These are phyloP conservation scores for Trichoderma erinaceum DNA, from an alignment of 495 filamentous ascomycete genomes.

Conservation along the genomic window DNA sequence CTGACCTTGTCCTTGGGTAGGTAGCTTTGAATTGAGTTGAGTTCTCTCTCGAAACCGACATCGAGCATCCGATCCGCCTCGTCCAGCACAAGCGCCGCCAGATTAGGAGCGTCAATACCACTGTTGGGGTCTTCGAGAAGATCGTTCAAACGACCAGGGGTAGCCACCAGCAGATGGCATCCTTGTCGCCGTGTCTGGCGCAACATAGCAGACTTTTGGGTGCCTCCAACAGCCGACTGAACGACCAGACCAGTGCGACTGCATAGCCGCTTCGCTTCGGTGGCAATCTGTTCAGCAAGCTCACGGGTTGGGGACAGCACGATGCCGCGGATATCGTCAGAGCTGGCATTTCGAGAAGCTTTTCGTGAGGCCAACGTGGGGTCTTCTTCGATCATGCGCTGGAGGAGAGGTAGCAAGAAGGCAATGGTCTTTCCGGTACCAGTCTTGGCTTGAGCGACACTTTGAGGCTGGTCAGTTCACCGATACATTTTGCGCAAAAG, in stretches of 20 bases:
- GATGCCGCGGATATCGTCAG: constrained; percentile 75
- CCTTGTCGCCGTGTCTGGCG: constrained; percentile 58
- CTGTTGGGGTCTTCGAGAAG: constrained; percentile 63
- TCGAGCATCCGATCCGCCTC: constrained; percentile 93
- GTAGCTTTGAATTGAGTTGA: constrained; percentile 58
- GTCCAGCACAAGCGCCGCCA: constrained; percentile 81
- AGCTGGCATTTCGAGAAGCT: constrained; percentile 26
- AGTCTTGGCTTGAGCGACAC: constrained; percentile 82
- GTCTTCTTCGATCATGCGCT: constrained; percentile 60
- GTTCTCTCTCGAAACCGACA: constrained; percentile 75
- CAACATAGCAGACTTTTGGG: constrained; percentile 60
- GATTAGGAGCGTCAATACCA: constrained; percentile 62
- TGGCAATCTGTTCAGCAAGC: constrained; percentile 88
- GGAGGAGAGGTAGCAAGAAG: constrained; percentile 70
- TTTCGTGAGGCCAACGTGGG: constrained; percentile 39
- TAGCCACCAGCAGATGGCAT: constrained; percentile 86
- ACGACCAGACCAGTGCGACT: constrained; percentile 62
- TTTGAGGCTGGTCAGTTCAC: constrained; percentile 31
- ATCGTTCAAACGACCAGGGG: constrained; percentile 84
- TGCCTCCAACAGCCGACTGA: constrained; percentile 86
- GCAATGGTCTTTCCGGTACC: constrained; percentile 85
- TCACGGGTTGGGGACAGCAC: constrained; percentile 94
- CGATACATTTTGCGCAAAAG: constrained; percentile 9
- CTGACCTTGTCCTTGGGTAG: constrained; percentile 62
- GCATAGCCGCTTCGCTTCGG: constrained; percentile 69